Conservation (phyloP, 371 early-diverging fungal species). For the Sanchytrium tribonematis region DNA sequence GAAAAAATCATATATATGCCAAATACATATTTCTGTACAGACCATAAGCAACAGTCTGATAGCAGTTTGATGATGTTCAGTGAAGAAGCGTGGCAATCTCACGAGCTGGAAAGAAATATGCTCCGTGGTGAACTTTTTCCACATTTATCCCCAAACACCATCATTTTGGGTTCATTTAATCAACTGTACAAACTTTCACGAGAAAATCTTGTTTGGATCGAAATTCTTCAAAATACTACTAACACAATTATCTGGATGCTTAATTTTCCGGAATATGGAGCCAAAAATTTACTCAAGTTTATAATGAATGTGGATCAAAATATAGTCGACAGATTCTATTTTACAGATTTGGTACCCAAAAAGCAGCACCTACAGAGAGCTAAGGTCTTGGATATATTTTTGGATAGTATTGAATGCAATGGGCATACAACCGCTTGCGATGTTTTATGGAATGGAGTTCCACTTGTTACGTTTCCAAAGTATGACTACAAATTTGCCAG, state of each 20-base stretch:
- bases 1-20: conserved; percentile 78
- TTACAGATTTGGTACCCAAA: conserved; percentile 72
- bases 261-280: conserved; percentile 65
- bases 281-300: conserved; percentile 41
- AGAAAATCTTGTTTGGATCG: conserved; percentile 55
- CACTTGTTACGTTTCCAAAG: conserved; percentile 62
- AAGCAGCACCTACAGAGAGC: conserved; percentile 74
- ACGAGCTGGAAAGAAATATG: conserved; percentile 46
- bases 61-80: conserved; percentile 20
- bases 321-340: conserved; percentile 50
- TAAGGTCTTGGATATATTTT: conserved; percentile 62
- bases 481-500: conserved; percentile 68
- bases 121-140: conserved; percentile 70
- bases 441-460: conserved; percentile 75
- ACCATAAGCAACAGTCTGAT: conserved; percentile 71
- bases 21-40: conserved; percentile 66
- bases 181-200: conserved; percentile 82
- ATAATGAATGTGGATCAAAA: conserved; percentile 40
- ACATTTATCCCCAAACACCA: conserved; percentile 36
- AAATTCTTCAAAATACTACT: conserved; percentile 45
- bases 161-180: conserved; percentile 78
- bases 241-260: conserved; percentile 61
- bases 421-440: conserved; percentile 82
- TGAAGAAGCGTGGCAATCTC: conserved; percentile 30
- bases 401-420: conserved; percentile 79